Evolutionary conservation across 345 rosid genomes (phyloP), one percentile per base, ranked within the genome.

Genomic region (Nasturtium officinale): DNA sequence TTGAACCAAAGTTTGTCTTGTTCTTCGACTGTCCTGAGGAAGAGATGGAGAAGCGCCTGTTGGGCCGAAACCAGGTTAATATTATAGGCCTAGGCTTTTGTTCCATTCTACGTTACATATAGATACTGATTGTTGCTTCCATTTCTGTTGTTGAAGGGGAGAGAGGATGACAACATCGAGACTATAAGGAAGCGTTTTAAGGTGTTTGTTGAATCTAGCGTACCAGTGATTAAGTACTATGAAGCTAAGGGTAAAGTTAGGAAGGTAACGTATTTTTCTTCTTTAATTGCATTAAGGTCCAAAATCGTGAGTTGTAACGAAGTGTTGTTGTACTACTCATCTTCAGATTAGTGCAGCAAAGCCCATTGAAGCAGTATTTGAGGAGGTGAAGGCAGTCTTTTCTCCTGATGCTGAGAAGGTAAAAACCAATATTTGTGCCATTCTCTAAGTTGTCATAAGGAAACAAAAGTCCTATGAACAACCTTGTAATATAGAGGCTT

Each of bases 91-190:
- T 23, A 16, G 28, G 33, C 56, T 69, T 68, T 42, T 69, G n/a
- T 5, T 43, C 7, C 46, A 29, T 33, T 61, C 26, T 35, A 63
- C 7, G 12, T 16, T 17, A 46, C 29, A 67, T 33, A 32, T 15
- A 25, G 28, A 42, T 53, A 17, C 29, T 68, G 66, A 56, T 66
- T 53, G 21, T 32, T 32, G 9, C 46, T 48, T 74, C 54, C 5
- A 5, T 73, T 43, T 78, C 40, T 58, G 68, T 13, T 61, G 42
- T 65, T 62, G 61, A 66, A 88, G 96, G 96, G 91, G 73, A 85
- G 98, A 79, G 88, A 75, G 26, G 98, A 90, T 79, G 98, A 89
- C 83, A 86, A 87, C 71, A 81, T 83, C 37, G 96, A 87, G 73
- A 87, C 87, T 5, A 82, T 87, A 73, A 80, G 84, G 84, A 93